Evolutionary conservation across 1,284 basidiomycete genomes (phyloP).

Genomic region (Naganishia sp.): DNA sequence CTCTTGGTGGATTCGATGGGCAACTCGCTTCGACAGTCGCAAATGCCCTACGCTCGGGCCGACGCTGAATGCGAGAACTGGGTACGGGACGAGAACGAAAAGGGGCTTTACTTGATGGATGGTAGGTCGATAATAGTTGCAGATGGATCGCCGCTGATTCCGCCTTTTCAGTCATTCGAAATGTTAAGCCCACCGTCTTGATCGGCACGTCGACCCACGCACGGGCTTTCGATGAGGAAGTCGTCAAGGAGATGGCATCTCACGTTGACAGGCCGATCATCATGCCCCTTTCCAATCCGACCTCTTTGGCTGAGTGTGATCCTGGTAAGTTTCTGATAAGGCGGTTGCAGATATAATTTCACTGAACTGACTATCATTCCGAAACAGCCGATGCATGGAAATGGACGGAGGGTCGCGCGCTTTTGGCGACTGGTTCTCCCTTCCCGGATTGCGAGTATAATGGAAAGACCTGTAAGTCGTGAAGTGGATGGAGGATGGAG

Average conservation of each 20-base stretch:
- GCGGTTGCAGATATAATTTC: conserved; percentile 48
- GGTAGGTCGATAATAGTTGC: conserved; percentile 37
- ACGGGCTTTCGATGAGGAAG: conserved; percentile 76
- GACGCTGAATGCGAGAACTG: conserved; percentile 54
- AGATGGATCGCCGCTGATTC: conserved; percentile 35
- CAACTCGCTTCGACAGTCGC: conserved; percentile 52
- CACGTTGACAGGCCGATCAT: conserved; percentile 75
- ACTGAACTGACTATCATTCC: conserved; percentile 13
- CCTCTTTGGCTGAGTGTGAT: conserved; percentile 70
- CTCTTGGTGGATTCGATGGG: conserved; percentile 57
- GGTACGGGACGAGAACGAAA: conserved; percentile 46
- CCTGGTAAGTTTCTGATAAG: conserved; percentile 52
- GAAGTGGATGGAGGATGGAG: too few relatives aligned
- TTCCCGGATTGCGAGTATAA: conserved; percentile 65
- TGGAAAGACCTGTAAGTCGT: conserved; percentile 31
- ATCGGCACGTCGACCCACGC: conserved; percentile 81
- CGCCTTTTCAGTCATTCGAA: conserved; percentile 61
- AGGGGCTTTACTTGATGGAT: conserved; percentile 54
- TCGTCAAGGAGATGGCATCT: conserved; percentile 68
- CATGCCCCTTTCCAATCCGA: conserved; percentile 80
- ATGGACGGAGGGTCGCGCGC: conserved; percentile 73
- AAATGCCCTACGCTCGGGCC: conserved; percentile 53
- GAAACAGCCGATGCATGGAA: conserved; percentile 59
- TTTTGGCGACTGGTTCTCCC: conserved; percentile 77
- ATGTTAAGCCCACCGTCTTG: conserved; percentile 71